Percentiles rank a stretch among this genome's conserved stretches.
phyloP scores from a whole-genome alignment of 495 filamentous ascomycete genomes.

The Chaetomium cochliodes region DNA sequence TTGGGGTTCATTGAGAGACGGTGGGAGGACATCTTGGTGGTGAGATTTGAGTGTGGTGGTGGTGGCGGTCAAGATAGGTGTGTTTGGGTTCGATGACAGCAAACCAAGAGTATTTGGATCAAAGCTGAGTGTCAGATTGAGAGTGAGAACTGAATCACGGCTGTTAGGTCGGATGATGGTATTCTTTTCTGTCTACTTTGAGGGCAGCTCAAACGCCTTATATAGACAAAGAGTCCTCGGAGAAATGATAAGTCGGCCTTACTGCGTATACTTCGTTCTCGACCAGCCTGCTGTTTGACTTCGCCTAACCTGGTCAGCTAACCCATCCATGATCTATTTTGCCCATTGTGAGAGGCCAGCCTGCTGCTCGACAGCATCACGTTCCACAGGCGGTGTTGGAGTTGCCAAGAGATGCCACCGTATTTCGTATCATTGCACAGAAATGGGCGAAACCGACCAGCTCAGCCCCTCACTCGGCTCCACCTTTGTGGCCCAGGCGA shows the following conservation, averaged over 20 bases:
- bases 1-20: constrained; percentile 22
- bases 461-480: background rate
- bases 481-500: background rate
- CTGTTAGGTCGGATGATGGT: background rate
- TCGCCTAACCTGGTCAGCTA: background rate
- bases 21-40: constrained; percentile 26
- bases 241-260: background rate
- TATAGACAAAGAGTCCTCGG: background rate
- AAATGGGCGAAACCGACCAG: background rate
- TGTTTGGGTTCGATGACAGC: background rate
- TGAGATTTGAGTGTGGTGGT: background rate
- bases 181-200: background rate
- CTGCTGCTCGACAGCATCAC: background rate
- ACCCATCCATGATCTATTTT: background rate
- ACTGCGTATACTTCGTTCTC: background rate
- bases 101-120: background rate
- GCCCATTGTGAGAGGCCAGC: background rate
- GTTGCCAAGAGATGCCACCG: constrained; percentile 5
- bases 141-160: background rate
- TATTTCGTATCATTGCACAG: constrained; percentile 14
- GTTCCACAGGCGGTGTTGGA: background rate
- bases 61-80: background rate
- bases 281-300: background rate
- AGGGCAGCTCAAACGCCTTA: background rate
- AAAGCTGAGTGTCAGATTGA: no score